A percentile compares a stretch with the other conserved stretches of the same genome.
phyloP scores from a whole-genome alignment of 768 basidiomycete genomes.

The Xerocomellus intermedius region DNA sequence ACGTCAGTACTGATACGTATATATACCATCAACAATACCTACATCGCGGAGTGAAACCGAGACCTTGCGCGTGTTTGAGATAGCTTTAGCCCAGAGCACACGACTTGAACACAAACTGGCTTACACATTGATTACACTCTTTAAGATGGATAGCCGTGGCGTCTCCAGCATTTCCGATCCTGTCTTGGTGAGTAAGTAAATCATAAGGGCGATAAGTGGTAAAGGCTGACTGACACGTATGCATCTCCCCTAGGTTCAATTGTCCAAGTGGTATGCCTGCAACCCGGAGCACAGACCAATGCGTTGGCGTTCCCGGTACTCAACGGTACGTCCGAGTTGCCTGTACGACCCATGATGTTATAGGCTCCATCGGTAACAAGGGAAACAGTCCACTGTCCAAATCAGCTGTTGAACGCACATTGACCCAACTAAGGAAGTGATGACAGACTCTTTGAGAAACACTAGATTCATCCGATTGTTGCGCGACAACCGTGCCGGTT shows the following conservation, averaged over 20 bases:
- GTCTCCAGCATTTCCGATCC: constrained; percentile 7
- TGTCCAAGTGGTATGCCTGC: not conserved
- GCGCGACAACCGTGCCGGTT: not conserved
- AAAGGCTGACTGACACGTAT: constrained; percentile 1
- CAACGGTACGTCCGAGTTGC: not conserved
- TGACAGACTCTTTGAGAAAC: not conserved
- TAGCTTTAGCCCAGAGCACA: not conserved
- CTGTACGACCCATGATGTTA: not conserved
- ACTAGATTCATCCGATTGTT: not conserved
- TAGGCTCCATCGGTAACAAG: not conserved
- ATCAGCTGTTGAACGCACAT: not conserved
- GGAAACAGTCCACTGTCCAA: not conserved
- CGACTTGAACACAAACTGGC: not conserved
- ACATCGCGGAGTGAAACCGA: not conserved
- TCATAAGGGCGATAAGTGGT: too few species aligned
- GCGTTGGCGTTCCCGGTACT: not conserved
- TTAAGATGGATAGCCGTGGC: constrained; percentile 2
- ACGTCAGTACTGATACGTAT: not conserved
- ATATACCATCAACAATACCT: not conserved
- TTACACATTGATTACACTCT: not conserved
- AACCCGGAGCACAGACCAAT: not conserved
- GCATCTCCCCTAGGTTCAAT: constrained; percentile 2
- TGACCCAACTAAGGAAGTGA: not conserved
- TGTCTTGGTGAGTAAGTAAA: not conserved
- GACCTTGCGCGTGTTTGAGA: not conserved